These are phyloP conservation scores for Ceratocystis smalleyi DNA, from an alignment of 2,329 filamentous ascomycete genomes.

Conservation along the genomic window DNA sequence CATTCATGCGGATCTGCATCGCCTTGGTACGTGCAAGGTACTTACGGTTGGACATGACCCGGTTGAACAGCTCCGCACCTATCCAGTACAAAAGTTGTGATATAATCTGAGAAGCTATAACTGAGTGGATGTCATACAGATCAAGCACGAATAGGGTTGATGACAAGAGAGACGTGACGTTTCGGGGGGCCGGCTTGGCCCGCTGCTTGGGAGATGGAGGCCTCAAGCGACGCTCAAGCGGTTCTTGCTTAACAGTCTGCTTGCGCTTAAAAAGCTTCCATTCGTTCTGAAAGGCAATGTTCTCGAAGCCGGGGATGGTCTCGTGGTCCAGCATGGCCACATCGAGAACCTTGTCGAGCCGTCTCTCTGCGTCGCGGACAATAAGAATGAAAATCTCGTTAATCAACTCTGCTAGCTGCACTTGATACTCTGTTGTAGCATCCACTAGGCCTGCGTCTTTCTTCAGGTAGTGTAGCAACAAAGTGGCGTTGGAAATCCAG, in stretches of 20 bases:
- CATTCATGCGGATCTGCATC: constrained; percentile 99
- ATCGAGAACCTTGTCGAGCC: constrained; percentile 91
- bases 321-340: constrained; percentile 92
- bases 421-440: constrained; percentile 76
- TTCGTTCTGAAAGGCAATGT: constrained; percentile 92
- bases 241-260: constrained; percentile 76
- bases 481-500: constrained; percentile 93
- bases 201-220: constrained; percentile 87
- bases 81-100: constrained; percentile 94
- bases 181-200: constrained; percentile 81
- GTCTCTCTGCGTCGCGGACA: constrained; percentile 84
- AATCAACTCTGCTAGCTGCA: constrained; percentile 82
- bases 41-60: constrained; percentile 89
- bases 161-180: constrained; percentile 86
- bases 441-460: constrained; percentile 74
- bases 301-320: constrained; percentile 92
- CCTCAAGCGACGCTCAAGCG: constrained; percentile 74
- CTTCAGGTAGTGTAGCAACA: constrained; percentile 91
- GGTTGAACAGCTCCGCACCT: constrained; percentile 89
- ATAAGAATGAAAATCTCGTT: constrained; percentile 98
- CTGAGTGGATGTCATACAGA: constrained; percentile 96
- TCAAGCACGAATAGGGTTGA: constrained; percentile 95
- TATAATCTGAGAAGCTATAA: constrained; percentile 82
- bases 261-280: constrained; percentile 96
- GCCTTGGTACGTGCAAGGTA: constrained; percentile 93